A percentile compares a stretch with the other conserved stretches of the same genome.
Conservation (phyloP, 2,329 filamentous ascomycete species). For the Scopulariopsis brevicaulis region DNA sequence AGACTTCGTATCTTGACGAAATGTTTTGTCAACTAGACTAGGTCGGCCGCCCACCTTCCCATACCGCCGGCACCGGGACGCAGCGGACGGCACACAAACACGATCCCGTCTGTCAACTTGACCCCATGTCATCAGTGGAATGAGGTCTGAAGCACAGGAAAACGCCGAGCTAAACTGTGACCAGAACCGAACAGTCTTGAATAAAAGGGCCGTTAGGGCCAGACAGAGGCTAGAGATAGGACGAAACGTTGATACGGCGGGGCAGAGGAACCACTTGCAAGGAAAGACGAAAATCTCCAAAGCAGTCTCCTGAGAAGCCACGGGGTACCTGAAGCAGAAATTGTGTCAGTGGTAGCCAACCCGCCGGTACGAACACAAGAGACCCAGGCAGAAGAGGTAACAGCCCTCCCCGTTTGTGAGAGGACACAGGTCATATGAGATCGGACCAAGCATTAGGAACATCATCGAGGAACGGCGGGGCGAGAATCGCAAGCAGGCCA, state of each 20-base stretch:
- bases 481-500: no score
- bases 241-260: neutral
- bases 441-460: no score
- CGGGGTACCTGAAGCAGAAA: conserved; percentile 1
- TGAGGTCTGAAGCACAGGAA: neutral
- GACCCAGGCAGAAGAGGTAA: no score
- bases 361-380: neutral
- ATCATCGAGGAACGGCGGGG: no score
- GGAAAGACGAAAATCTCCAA: neutral
- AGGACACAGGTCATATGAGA: no score
- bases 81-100: neutral
- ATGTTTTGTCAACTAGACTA: no score
- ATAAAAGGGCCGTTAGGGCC: neutral
- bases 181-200: neutral
- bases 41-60: no score
- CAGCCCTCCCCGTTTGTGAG: neutral
- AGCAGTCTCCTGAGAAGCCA: neutral
- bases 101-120: neutral
- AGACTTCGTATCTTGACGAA: no score
- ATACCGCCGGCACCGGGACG: neutral
- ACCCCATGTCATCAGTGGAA: neutral
- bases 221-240: neutral
- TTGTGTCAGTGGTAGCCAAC: neutral
- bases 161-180: neutral
- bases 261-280: neutral